Base-by-base conservation (phyloP, 78 protist species). In the Neovahlkampfia damariscottae region DNA sequence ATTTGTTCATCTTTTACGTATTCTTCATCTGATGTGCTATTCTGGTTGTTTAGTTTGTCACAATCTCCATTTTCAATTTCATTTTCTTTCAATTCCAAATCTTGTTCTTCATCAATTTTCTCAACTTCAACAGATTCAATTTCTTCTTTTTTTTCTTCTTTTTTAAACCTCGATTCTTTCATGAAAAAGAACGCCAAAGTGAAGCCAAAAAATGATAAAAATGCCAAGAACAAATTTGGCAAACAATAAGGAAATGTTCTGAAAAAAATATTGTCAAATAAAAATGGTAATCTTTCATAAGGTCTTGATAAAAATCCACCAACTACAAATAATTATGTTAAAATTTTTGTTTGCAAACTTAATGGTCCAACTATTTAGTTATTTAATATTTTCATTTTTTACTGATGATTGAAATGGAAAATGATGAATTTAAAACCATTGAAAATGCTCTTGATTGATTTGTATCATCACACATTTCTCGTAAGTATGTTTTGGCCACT, bases 381-480 rank as follows among this genome's bases (percentile, higher is more conserved):
- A 50, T 19, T 50, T 19, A 19, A n/a, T n/a, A 50, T n/a, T 50
- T 19, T n/a, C 62, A 50, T 50, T 50, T 19, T 19, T 50, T n/a
- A n/a, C n/a, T n/a, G n/a, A n/a, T n/a, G n/a, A n/a, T n/a, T n/a
- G n/a, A n/a, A n/a, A n/a, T n/a, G n/a, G n/a, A n/a, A n/a, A n/a
- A n/a, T n/a, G n/a, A n/a, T n/a, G n/a, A n/a, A n/a, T n/a, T n/a
- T n/a, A n/a, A n/a, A n/a, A 69, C 10, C 69, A 29, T 10, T n/a
- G 72, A 69, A 34, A 69, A 69, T 10, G 72, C 72, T 10, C 34
- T 10, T 10, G 72, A n/a, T 10, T 69, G 72, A 34, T 69, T 69
- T 10, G 72, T 69, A n/a, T 69, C n/a, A 34, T 69, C 72, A 19
- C 69, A 29, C 69, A 69, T n/a, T 34, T 69, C 72, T 10, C 72